Evolutionary conservation across 768 basidiomycete species (phyloP).

Genomic region (Coprinellus micaceus): DNA sequence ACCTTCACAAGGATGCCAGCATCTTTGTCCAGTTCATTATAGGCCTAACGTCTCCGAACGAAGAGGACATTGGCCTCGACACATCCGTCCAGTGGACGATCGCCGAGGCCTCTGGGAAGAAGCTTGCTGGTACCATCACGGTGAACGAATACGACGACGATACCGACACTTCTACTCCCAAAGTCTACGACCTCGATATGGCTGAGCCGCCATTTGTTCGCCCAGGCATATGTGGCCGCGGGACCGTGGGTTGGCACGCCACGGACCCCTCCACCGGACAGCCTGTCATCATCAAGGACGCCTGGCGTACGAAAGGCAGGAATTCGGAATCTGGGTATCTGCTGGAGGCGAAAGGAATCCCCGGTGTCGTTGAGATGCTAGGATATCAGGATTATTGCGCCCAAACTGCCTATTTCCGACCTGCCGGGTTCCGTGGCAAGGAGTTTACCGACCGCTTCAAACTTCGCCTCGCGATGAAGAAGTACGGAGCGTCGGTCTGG

Average conservation of each 20-base stretch:
- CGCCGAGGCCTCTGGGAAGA: neutral
- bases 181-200: neutral
- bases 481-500: neutral
- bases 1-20: neutral
- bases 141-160: neutral
- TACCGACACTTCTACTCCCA: neutral
- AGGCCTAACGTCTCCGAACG: neutral
- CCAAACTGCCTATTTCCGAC: neutral
- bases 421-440: neutral
- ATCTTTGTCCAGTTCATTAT: neutral
- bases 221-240: neutral
- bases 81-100: neutral
- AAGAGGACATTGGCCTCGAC: neutral
- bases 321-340: neutral
- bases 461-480: neutral
- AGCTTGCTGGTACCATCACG: neutral
- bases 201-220: neutral
- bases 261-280: neutral
- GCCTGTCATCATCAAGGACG: neutral
- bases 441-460: neutral
- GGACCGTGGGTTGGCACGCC: neutral
- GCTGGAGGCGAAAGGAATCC: neutral
- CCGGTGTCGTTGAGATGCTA: neutral
- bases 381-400: neutral
- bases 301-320: neutral